phyloP scores from a whole-genome alignment of 2,329 filamentous ascomycete genomes.

The Hirsutella rhossiliensis region DNA sequence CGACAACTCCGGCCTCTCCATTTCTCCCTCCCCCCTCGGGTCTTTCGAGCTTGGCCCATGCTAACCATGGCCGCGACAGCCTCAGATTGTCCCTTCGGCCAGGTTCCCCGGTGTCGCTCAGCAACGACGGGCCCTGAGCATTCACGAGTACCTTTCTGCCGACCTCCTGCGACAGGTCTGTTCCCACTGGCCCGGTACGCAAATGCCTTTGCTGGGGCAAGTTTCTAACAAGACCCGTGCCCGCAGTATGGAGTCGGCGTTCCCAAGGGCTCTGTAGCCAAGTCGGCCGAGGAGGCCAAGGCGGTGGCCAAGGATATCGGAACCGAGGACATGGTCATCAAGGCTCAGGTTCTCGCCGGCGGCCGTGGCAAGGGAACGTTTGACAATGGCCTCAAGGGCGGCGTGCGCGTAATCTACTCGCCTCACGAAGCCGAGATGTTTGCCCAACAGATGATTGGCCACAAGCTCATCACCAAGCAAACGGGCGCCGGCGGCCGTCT shows the following conservation, averaged over 20 bases:
- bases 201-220: not conserved
- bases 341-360: constrained; percentile 96
- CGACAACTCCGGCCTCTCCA: constrained; percentile 4
- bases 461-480: constrained; percentile 99
- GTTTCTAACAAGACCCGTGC: constrained; percentile 6
- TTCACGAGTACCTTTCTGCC: constrained; percentile 96
- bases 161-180: constrained; percentile 66
- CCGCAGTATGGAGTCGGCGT: constrained; percentile 85
- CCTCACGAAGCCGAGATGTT: constrained; percentile 95
- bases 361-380: constrained; percentile 96
- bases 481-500: constrained; percentile 86
- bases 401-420: constrained; percentile 98
- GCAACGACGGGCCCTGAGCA: constrained; percentile 82
- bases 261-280: constrained; percentile 79
- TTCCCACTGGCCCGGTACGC: not conserved
- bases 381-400: constrained; percentile 97
- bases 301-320: constrained; percentile 81
- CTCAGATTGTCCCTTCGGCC: constrained; percentile 30
- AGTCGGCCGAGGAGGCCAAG: constrained; percentile 77
- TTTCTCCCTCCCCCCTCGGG: constrained; percentile 4
- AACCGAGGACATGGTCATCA: constrained; percentile 97
- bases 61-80: constrained; percentile 7
- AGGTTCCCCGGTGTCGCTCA: constrained; percentile 56
- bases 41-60: not conserved
- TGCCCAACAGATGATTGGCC: constrained; percentile 97